Evolutionary conservation across 805 yeast genomes (phyloP), one percentile per base, ranked within the genome.

Genomic region (Candida silvatica): DNA sequence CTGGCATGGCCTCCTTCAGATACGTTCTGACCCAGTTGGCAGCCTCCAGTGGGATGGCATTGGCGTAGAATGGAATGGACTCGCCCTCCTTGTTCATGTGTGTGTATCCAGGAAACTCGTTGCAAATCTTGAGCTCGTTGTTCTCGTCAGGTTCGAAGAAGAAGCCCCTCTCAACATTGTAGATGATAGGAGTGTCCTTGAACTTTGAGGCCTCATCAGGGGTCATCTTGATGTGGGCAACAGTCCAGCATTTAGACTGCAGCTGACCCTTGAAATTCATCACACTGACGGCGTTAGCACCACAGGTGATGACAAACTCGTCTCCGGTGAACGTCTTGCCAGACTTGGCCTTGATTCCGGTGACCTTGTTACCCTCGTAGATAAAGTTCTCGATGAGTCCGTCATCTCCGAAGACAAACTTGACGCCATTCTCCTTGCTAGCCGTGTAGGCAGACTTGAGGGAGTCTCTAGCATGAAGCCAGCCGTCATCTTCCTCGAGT

Each of bases 221-320:
- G n/a, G n/a, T n/a, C 6, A 64, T 38, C 41, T 54, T 51, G 23
- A 63, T 56, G 38, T 64, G 69, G 14, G 59, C 69, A 23, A 64
- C 59, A 11, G 67, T 58, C 63, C 64, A 64, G 30, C 63, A 57
- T 38, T 62, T 64, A 20, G 66, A 64, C 4, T 58, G 36, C 11
- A 64, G 38, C 62, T 7, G 62, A 30, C 20, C n/a, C n/a, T n/a
- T n/a, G n/a, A n/a, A n/a, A n/a, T n/a, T n/a, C n/a, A n/a, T n/a
- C n/a, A 64, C 36, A 33, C 48, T 52, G 25, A 45, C 46, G 0
- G 66, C 52, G n/a, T 48, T 49, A 3, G 69, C 69, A 32, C 68
- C 69, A 3, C 66, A 64, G 39, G 55, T 44, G 3, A 64, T 41
- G n/a, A 64, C 54, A 16, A 46, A 46, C 14, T 43, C 50, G 5